A percentile compares a stretch with the other conserved stretches of the same genome.
Conservation (phyloP, 148 eudicot species). For the Silene conica region DNA sequence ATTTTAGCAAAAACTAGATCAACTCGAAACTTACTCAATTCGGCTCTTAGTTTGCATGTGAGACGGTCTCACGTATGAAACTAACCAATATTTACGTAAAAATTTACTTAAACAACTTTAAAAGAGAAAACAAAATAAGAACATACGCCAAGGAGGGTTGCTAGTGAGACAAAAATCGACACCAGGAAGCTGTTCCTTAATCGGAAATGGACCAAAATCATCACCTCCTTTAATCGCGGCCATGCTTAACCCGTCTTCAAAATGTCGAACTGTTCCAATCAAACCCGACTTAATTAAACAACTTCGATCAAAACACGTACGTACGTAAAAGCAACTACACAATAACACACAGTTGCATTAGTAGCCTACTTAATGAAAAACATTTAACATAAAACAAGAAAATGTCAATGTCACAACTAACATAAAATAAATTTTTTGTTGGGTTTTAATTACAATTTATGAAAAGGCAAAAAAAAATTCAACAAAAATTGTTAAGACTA, state of each 20-base stretch:
- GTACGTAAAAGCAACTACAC: not conserved
- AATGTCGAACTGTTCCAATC: too few relatives aligned
- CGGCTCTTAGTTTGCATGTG: not conserved
- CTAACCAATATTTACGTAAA: not conserved
- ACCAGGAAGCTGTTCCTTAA: conserved; percentile 74
- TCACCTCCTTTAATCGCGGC: conserved; percentile 36
- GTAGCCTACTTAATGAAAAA: conserved; percentile 13
- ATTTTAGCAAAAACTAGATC: too few relatives aligned
- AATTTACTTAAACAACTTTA: too few relatives aligned
- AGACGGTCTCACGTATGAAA: not conserved
- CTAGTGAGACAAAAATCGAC: conserved; percentile 79
- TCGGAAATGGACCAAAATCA: conserved; percentile 59
- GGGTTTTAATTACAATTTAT: not conserved
- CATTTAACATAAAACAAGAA: conserved; percentile 5
- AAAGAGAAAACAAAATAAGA: not conserved
- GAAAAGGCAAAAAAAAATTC: not conserved
- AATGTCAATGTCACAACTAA: conserved; percentile 19
- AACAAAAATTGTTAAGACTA: not conserved
- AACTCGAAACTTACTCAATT: not conserved
- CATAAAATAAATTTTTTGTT: not conserved
- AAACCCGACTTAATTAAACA: too few relatives aligned
- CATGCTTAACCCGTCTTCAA: conserved; percentile 19
- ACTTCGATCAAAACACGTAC: conserved; percentile 2
- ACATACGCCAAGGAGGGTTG: conserved; percentile 77
- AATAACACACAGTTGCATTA: not conserved